phyloP scores from a whole-genome alignment of 2,329 filamentous ascomycete species.

The Nemania sp. region DNA sequence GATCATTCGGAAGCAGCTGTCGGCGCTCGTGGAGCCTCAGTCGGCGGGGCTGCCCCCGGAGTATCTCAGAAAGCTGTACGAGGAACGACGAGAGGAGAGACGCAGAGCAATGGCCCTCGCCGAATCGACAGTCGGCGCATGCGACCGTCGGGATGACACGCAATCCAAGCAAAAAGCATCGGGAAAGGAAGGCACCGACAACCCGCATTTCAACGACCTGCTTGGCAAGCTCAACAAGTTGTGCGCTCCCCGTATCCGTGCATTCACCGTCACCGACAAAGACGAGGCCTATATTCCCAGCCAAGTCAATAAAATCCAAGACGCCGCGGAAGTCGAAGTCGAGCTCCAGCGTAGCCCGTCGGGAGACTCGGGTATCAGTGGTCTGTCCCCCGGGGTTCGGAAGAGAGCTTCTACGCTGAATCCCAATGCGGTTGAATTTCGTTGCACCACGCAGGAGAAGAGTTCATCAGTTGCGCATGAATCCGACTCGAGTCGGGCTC shows the following conservation, averaged over 20 bases:
- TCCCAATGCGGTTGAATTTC: constrained; percentile 37
- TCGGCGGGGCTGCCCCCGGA: constrained; percentile 32
- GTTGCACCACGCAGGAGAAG: constrained; percentile 3
- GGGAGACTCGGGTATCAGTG: constrained; percentile 28
- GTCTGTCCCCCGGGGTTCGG: constrained; percentile 14
- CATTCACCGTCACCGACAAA: constrained; percentile 19
- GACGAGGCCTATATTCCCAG: background rate
- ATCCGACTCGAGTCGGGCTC: background rate
- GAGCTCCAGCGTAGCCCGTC: constrained; percentile 16
- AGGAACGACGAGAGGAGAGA: constrained; percentile 17
- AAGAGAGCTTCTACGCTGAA: constrained; percentile 31
- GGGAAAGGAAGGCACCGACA: background rate
- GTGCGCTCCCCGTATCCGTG: constrained; percentile 21
- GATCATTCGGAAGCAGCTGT: constrained; percentile 24
- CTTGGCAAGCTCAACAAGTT: constrained; percentile 33
- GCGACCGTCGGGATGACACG: background rate
- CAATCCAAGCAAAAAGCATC: background rate
- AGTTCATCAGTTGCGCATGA: background rate
- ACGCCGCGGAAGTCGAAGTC: background rate
- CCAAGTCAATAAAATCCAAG: background rate
- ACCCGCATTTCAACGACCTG: constrained; percentile 29
- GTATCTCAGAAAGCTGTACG: constrained; percentile 28
- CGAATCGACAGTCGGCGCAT: constrained; percentile 6
- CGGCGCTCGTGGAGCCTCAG: constrained; percentile 29
- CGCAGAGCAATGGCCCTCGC: constrained; percentile 11